Conservation (phyloP, 2,329 filamentous ascomycete species). For the Exophiala sideris region DNA sequence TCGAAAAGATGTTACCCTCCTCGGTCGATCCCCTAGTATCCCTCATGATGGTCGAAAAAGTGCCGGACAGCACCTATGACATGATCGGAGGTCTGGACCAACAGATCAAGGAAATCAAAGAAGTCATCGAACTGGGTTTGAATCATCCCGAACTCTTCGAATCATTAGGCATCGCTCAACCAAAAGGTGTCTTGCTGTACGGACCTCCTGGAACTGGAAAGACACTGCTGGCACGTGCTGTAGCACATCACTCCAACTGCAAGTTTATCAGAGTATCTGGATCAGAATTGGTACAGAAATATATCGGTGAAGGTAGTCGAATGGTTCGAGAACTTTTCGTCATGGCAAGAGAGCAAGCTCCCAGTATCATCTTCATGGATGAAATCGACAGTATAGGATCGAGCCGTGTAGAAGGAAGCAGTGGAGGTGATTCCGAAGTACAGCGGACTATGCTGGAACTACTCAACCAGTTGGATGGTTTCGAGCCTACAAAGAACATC, state of each 20-base stretch:
- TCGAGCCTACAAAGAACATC: slow-evolving; percentile 99
- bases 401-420: slow-evolving; percentile 91
- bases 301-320: slow-evolving; percentile 94
- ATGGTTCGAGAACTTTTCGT: slow-evolving; percentile 99
- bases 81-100: slow-evolving; percentile 99
- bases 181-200: slow-evolving; percentile 95
- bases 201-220: slow-evolving; percentile 96
- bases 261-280: slow-evolving; percentile 98
- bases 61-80: slow-evolving; percentile 98
- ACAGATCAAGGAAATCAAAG: slow-evolving; percentile 99
- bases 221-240: slow-evolving; percentile 88
- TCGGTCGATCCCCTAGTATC: slow-evolving; percentile 98
- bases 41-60: slow-evolving; percentile 99
- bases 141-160: slow-evolving; percentile 97
- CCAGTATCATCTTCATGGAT: slow-evolving; percentile 99
- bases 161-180: slow-evolving; percentile 96
- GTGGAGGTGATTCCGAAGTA: slow-evolving; percentile 93
- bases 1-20: slow-evolving; percentile 96
- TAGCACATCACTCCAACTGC: slow-evolving; percentile 97
- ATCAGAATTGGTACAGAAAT: slow-evolving; percentile 96
- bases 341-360: slow-evolving; percentile 97
- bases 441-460: slow-evolving; percentile 98
- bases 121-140: slow-evolving; percentile 96
- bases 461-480: slow-evolving; percentile 96
- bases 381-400: slow-evolving; percentile 99